A percentile compares a stretch with the other conserved stretches of the same genome.
Evolutionary conservation across 1,284 basidiomycete genomes (phyloP).

Genomic region (Ceratobasidium sp.): DNA sequence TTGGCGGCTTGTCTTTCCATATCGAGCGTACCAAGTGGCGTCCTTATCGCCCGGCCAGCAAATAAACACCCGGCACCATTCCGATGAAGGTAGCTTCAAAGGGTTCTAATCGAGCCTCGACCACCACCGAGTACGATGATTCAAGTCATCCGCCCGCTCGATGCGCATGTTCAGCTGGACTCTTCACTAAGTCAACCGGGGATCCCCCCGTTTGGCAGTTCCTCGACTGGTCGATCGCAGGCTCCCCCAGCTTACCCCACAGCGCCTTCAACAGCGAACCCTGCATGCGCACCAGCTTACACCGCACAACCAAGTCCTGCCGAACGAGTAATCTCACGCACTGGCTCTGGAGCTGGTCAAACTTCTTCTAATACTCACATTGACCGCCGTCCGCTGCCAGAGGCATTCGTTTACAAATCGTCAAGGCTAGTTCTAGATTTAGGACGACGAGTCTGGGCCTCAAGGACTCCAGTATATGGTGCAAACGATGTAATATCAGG

Average conservation of each 20-base stretch:
- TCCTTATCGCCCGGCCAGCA: slow-evolving; percentile 16
- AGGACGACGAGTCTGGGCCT: slow-evolving; percentile 33
- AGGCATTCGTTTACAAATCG: slow-evolving; percentile 7
- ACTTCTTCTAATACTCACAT: background rate
- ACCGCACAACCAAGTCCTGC: slow-evolving; percentile 28
- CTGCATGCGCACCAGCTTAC: slow-evolving; percentile 17
- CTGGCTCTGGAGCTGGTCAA: background rate
- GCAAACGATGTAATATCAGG: slow-evolving; percentile 17
- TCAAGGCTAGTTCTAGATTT: slow-evolving; percentile 24
- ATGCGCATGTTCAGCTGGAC: slow-evolving; percentile 11
- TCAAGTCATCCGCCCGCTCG: slow-evolving; percentile 29
- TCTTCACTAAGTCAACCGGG: background rate
- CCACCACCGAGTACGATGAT: slow-evolving; percentile 3
- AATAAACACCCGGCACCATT: background rate
- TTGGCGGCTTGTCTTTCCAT: slow-evolving; percentile 28
- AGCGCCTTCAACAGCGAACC: background rate
- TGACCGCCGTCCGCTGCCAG: slow-evolving; percentile 19
- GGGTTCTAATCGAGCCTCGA: background rate
- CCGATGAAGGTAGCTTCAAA: background rate
- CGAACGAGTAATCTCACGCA: slow-evolving; percentile 33
- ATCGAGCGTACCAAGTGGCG: slow-evolving; percentile 9
- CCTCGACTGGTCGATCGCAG: slow-evolving; percentile 6
- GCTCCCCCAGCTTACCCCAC: slow-evolving; percentile 33
- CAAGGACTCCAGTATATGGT: slow-evolving; percentile 18
- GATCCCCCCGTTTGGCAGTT: background rate